Evolutionary conservation across 257 asterid species (phyloP).

Genomic region (Asclepias syriaca): DNA sequence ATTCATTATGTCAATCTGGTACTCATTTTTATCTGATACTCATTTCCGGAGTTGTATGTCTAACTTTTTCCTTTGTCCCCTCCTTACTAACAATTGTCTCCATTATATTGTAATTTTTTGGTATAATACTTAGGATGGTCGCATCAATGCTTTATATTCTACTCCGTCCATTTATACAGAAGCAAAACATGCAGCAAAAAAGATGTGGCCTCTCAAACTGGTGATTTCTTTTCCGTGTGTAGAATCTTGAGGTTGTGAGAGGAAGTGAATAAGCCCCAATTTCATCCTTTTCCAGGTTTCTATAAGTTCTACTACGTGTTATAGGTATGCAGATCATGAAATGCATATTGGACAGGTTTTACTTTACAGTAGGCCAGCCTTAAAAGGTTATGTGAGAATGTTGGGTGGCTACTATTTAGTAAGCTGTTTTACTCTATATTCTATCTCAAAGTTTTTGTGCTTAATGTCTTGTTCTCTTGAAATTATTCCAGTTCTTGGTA

Average conservation of each 20-base stretch:
- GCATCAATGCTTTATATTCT: conserved; percentile 72
- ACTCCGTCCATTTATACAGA: conserved; percentile 73
- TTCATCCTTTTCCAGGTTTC: conserved; percentile 9
- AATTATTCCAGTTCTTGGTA: not conserved
- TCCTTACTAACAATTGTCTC: not conserved
- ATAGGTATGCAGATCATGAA: conserved; percentile 69
- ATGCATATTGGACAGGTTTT: conserved; percentile 87
- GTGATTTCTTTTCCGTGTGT: conserved; percentile 87
- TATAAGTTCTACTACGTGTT: conserved; percentile 11
- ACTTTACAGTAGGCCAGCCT: conserved; percentile 73
- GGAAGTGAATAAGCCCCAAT: not conserved
- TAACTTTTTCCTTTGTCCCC: not conserved
- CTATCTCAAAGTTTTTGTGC: conserved; percentile 3
- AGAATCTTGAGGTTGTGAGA: not conserved
- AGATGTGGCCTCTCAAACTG: conserved; percentile 72
- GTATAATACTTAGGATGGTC: conserved; percentile 60
- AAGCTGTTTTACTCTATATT: conserved; percentile 25
- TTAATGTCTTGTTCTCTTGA: conserved; percentile 1
- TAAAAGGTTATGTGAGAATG: conserved; percentile 67
- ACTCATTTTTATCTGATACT: conserved; percentile 1
- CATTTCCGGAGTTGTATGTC: not conserved
- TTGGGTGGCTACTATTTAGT: conserved; percentile 66
- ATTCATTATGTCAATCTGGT: conserved; percentile 74
- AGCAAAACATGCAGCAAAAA: conserved; percentile 59
- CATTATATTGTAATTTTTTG: not conserved